These are phyloP conservation scores for Zizania palustris DNA, from an alignment of 202 grass and related monocot species.

Conservation along the genomic window DNA sequence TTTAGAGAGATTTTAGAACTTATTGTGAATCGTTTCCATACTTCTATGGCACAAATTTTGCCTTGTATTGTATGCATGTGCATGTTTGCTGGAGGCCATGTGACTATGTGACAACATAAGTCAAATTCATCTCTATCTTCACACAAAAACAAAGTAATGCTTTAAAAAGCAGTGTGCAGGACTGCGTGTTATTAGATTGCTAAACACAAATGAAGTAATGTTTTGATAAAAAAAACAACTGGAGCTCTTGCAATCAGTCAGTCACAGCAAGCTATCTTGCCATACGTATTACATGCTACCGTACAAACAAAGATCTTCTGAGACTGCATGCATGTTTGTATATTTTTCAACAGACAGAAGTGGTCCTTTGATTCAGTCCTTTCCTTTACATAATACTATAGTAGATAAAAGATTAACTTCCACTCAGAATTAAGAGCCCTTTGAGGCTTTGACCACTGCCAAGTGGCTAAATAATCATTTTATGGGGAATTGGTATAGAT, in stretches of 20 bases:
- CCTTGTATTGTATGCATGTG: neutral
- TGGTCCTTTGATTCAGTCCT: neutral
- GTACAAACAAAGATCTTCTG: slow-evolving; percentile 3
- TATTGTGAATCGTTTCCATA: slow-evolving; percentile 8
- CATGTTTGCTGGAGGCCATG: neutral
- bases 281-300: slow-evolving; percentile 20
- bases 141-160: slow-evolving; percentile 1
- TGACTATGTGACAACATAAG: neutral
- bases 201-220: neutral
- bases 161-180: neutral
- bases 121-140: neutral
- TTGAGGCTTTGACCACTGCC: slow-evolving; percentile 25
- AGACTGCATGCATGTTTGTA: neutral
- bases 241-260: neutral
- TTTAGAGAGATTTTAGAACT: slow-evolving; percentile 23
- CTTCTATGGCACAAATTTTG: slow-evolving; percentile 26
- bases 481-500: neutral
- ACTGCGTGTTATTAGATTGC: slow-evolving; percentile 13
- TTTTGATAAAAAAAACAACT: neutral
- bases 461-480: slow-evolving; percentile 2
- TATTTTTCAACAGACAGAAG: neutral
- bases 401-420: slow-evolving; percentile 20
- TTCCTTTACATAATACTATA: slow-evolving; percentile 22
- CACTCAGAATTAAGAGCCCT: slow-evolving; percentile 18
- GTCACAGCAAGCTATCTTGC: neutral